Percentiles rank a stretch among this genome's conserved stretches.
Conservation (phyloP, 2,329 filamentous ascomycete species). For the Colletotrichum musicola region DNA sequence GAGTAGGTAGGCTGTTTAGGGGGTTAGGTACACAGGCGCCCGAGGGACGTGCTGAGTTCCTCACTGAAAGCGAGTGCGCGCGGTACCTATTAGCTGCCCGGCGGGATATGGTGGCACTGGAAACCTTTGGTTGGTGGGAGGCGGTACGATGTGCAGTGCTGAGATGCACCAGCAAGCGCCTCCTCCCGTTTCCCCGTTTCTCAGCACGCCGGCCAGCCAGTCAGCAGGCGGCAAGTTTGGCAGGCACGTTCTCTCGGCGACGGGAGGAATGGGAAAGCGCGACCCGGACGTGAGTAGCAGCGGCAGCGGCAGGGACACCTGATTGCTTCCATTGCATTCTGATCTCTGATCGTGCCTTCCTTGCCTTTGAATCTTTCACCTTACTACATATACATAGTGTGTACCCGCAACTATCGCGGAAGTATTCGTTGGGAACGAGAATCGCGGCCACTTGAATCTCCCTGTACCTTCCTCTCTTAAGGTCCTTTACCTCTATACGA, state of each 20-base stretch:
- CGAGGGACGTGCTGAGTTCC: neutral
- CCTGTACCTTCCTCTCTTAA: too few species aligned
- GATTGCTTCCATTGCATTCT: neutral
- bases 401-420: too few species aligned
- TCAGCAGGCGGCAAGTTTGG: conserved; percentile 11
- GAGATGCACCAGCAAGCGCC: conserved; percentile 27
- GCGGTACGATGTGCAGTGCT: neutral
- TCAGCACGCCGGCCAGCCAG: conserved; percentile 19
- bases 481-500: too few species aligned
- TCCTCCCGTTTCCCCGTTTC: conserved; percentile 22
- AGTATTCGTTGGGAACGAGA: too few species aligned
- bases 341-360: conserved; percentile 4
- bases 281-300: conserved; percentile 22
- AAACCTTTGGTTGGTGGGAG: neutral
- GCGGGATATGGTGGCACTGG: neutral
- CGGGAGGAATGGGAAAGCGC: conserved; percentile 31
- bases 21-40: neutral
- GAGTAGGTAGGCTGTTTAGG: too few species aligned
- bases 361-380: neutral
- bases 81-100: neutral
- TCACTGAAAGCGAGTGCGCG: neutral
- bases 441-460: too few species aligned
- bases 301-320: conserved; percentile 10
- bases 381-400: too few species aligned
- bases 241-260: conserved; percentile 28